Evolutionary conservation across 306 rosid genomes (phyloP).

Genomic region (Quercus suber): DNA sequence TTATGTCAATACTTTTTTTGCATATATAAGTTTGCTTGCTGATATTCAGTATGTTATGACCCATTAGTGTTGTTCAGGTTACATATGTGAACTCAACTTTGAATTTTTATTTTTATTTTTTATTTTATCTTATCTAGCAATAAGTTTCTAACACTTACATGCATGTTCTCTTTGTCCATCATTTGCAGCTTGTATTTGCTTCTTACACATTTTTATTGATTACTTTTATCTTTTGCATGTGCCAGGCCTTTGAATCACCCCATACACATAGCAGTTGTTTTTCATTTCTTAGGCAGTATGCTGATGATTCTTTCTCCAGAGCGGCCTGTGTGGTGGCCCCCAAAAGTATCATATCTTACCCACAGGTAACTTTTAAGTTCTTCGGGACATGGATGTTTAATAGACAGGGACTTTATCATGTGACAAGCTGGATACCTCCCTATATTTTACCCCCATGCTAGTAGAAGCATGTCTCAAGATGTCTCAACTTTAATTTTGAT

Average conservation of each 20-base stretch:
- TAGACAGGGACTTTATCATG: neutral
- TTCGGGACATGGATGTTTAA: neutral
- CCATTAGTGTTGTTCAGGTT: neutral
- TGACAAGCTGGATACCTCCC: neutral
- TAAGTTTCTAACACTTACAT: neutral
- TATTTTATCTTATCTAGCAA: neutral
- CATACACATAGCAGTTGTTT: constrained; percentile 74
- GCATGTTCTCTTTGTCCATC: neutral
- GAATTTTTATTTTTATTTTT: neutral
- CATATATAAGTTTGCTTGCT: constrained; percentile 1
- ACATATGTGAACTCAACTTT: neutral
- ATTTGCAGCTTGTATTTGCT: constrained; percentile 7
- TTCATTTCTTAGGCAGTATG: constrained; percentile 90
- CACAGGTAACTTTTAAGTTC: constrained; percentile 64
- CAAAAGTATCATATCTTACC: constrained; percentile 82
- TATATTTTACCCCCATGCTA: neutral
- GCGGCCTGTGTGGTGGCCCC: constrained; percentile 94
- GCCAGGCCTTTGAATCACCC: constrained; percentile 96
- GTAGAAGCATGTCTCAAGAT: neutral
- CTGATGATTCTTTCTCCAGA: constrained; percentile 80
- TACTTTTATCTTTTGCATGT: constrained; percentile 20
- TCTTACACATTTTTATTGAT: constrained; percentile 7
- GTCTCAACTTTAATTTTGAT: neutral
- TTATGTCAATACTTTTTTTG: constrained; percentile 11
- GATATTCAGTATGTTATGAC: neutral